Base-by-base conservation (phyloP, 306 rosid genomes). In the Fagus sylvatica region DNA sequence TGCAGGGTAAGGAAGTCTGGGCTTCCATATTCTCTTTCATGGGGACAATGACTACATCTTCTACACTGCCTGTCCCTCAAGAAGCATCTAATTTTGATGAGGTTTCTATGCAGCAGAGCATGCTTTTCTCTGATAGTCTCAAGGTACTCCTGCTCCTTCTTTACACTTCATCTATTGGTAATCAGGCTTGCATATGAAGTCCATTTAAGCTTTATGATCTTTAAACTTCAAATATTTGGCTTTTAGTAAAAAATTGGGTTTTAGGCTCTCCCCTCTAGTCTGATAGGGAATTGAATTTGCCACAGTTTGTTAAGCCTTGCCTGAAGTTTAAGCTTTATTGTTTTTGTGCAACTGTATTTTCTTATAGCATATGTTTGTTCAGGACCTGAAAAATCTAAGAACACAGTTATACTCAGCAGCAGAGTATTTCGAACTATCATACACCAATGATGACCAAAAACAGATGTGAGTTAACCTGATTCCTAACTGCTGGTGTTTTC, bases 321-420 rank as follows among this genome's bases (percentile, higher is more conserved):
- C 42, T 74, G 19, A 65, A 28, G 32, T 37, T 78, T 75, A 6
- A 67, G 36, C n/a, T 41, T 30, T 32, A 48, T 22, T 84, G 0
- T 22, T 79, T 72, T 39, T 46, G 15, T 46, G 28, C 74, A 60
- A 56, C 65, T 57, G 78, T 7, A 39, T 65, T 36, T 74, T 77
- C 60, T 36, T 36, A 30, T 69, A 85, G 69, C 80, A 41, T 32
- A 53, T 80, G 56, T 55, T 3, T 77, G 76, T 74, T 79, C 85
- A 96, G 99, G 99, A 96, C 85, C 87, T 96, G 88, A 96, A 96
- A 90, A 93, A 93, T 76, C 84, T 96, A 79, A 91, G 97, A 83
- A 36, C 92, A 68, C 99, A 93, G n/a, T 83, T 96, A 67, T 96
- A 96, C 79, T 91, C 99, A 1, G 99, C 99, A 6, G 99, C 99